phyloP scores from a whole-genome alignment of 73 alveolate species.

The Breviolum minutum region DNA sequence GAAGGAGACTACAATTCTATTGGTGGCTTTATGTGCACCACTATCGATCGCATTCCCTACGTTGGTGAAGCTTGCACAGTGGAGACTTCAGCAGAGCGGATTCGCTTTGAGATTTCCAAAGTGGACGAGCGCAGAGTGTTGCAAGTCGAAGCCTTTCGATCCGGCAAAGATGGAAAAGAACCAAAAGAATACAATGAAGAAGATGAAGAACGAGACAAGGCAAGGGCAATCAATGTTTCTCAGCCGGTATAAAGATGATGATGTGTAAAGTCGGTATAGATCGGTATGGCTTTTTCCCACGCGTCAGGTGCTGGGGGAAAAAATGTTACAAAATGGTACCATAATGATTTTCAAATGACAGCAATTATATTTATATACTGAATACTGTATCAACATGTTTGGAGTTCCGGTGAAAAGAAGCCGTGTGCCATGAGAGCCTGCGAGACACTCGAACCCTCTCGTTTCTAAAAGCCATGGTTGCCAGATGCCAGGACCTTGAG shows the following conservation, averaged over 20 bases:
- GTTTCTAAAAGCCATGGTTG: neutral
- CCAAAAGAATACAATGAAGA: constrained; percentile 6
- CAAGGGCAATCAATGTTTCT: neutral
- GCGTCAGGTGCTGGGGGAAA: no score
- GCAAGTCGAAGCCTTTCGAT: constrained; percentile 70
- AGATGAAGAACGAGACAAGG: neutral
- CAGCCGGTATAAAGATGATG: neutral
- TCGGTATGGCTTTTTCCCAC: no score
- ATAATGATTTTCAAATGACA: neutral
- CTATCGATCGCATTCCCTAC: constrained; percentile 68
- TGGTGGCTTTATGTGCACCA: constrained; percentile 73
- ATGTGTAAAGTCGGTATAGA: no score
- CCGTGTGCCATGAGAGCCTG: no score
- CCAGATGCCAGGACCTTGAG: constrained; percentile 12
- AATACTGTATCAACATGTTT: neutral
- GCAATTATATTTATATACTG: no score
- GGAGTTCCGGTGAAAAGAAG: neutral
- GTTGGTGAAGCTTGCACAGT: constrained; percentile 55
- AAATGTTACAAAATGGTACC: neutral
- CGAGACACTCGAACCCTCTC: no score
- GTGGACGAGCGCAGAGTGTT: constrained; percentile 80
- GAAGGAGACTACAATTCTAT: constrained; percentile 89
- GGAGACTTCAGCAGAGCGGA: constrained; percentile 48
- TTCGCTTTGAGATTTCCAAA: constrained; percentile 49
- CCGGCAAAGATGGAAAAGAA: neutral